Evolutionary conservation across 139 green algal species (phyloP).

Genomic region (Chlorella sp.): DNA sequence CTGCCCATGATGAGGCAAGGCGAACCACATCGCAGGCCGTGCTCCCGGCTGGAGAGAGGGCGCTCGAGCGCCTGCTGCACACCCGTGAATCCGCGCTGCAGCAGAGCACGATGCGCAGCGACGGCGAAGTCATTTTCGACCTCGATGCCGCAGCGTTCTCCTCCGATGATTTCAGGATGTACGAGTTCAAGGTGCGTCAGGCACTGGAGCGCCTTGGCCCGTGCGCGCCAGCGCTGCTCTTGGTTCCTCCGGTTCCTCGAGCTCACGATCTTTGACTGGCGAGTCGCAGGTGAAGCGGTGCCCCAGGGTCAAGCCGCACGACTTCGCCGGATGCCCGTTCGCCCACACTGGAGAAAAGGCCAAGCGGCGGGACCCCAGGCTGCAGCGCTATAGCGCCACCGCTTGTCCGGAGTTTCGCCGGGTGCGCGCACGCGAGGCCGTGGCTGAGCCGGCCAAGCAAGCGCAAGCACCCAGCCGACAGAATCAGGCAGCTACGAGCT

Average conservation of each 20-base stretch:
- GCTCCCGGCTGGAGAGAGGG: too few species aligned
- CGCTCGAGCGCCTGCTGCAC: too few species aligned
- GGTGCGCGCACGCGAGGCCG: constrained; percentile 28
- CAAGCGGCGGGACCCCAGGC: constrained; percentile 74
- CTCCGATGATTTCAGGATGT: constrained; percentile 77
- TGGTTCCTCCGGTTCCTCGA: too few species aligned
- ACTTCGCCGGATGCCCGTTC: constrained; percentile 93
- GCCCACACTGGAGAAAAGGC: constrained; percentile 95
- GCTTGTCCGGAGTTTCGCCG: constrained; percentile 88
- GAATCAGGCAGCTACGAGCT: too few species aligned
- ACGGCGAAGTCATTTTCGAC: constrained; percentile 38
- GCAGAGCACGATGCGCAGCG: too few species aligned
- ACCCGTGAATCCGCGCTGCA: too few species aligned
- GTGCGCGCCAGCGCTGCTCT: too few species aligned
- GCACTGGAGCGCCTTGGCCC: background rate
- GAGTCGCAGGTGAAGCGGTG: constrained; percentile 53
- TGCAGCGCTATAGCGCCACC: constrained; percentile 83
- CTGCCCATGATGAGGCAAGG: too few species aligned
- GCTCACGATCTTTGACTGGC: too few species aligned
- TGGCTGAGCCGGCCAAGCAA: background rate
- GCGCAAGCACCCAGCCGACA: too few species aligned
- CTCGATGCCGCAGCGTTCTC: constrained; percentile 31
- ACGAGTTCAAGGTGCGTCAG: constrained; percentile 69
- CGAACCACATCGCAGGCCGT: too few species aligned
- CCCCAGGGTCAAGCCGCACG: constrained; percentile 61